Evolutionary conservation across 2,329 filamentous ascomycete genomes (phyloP).

Genomic region (Sporothrix protearum): DNA sequence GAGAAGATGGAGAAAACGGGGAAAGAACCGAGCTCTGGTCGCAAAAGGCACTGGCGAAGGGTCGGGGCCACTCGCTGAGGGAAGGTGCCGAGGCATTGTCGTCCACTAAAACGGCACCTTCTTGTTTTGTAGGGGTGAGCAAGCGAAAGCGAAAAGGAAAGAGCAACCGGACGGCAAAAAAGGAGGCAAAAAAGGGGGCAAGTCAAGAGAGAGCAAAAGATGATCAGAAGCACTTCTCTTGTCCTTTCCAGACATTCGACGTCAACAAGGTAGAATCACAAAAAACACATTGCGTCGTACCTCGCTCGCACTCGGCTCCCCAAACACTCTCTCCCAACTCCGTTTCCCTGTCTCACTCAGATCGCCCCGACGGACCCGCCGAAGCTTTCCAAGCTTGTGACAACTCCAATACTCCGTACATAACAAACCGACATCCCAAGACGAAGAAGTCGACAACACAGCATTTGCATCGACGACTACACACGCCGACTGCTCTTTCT

Average conservation of each 20-base stretch:
- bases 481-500: neutral
- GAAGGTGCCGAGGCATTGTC: neutral
- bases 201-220: neutral
- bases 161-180: neutral
- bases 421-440: neutral
- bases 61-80: too few relatives aligned
- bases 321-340: neutral
- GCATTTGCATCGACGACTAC: neutral
- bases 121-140: too few relatives aligned
- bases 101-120: neutral
- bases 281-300: neutral
- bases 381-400: neutral
- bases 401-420: neutral
- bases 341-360: neutral
- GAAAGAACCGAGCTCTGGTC: conserved; percentile 16
- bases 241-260: neutral
- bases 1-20: conserved; percentile 13
- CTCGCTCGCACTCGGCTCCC: neutral
- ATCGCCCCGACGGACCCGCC: neutral
- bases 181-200: neutral
- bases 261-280: neutral
- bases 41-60: neutral
- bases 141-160: neutral
- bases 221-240: neutral
- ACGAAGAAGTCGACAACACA: neutral